phyloP scores from a whole-genome alignment of 441 rosid species.

The Sinapis alba region DNA sequence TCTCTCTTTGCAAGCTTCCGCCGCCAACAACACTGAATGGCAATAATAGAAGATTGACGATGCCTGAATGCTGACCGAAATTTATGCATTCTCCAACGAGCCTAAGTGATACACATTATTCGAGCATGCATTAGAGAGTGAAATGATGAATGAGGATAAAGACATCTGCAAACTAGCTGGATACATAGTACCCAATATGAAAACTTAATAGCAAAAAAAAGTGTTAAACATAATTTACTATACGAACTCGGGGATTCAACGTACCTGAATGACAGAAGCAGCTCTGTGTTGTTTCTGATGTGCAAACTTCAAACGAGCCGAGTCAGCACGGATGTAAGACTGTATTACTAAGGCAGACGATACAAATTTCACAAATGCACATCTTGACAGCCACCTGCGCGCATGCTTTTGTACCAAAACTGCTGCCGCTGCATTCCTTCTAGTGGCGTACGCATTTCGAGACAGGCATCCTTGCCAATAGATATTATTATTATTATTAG shows the following conservation, averaged over 20 bases:
- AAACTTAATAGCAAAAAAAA: slow-evolving; percentile 7
- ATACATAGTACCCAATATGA: neutral
- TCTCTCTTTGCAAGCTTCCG: slow-evolving; percentile 88
- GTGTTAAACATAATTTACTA: neutral
- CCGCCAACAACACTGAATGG: slow-evolving; percentile 92
- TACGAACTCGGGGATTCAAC: neutral
- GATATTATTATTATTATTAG: slow-evolving; percentile 35
- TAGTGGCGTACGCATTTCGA: slow-evolving; percentile 58
- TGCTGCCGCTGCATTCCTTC: slow-evolving; percentile 77
- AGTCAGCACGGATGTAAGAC: slow-evolving; percentile 72
- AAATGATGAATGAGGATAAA: slow-evolving; percentile 27
- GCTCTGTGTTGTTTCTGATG: slow-evolving; percentile 65
- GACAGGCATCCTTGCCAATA: slow-evolving; percentile 76
- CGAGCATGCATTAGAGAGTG: slow-evolving; percentile 17
- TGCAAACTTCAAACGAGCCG: slow-evolving; percentile 58
- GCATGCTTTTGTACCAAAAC: slow-evolving; percentile 66
- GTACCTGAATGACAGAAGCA: slow-evolving; percentile 81
- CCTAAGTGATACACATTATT: slow-evolving; percentile 48
- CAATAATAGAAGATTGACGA: slow-evolving; percentile 67
- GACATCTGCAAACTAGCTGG: slow-evolving; percentile 18
- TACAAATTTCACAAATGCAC: slow-evolving; percentile 53
- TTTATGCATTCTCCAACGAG: slow-evolving; percentile 77
- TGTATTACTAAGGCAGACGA: slow-evolving; percentile 63
- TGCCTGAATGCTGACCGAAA: slow-evolving; percentile 66
- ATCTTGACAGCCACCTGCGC: slow-evolving; percentile 64